A percentile compares a stretch with the other conserved stretches of the same genome.
These are phyloP conservation scores for Ogataea paradorogensis DNA, from an alignment of 805 yeast species.

Conservation along the genomic window DNA sequence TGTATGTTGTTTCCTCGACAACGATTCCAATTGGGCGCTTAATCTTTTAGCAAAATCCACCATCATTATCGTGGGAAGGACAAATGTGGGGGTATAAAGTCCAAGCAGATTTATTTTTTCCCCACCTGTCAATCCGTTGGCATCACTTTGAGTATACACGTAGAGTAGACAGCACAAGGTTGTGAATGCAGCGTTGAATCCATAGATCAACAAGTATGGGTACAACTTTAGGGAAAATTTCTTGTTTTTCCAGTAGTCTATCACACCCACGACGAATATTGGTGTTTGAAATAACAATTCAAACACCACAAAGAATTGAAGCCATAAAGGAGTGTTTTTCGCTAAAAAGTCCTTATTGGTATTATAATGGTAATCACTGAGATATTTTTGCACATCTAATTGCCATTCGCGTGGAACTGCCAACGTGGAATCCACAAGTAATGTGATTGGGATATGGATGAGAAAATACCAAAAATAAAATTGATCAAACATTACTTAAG, in stretches of 20 bases:
- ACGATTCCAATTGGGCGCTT: not conserved
- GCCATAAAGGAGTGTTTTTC: slow-evolving; percentile 59
- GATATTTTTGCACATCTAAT: slow-evolving; percentile 43
- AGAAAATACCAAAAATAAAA: slow-evolving; percentile 34
- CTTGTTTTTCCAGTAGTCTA: slow-evolving; percentile 21
- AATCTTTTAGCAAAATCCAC: slow-evolving; percentile 39
- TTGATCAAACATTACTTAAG: slow-evolving; percentile 18
- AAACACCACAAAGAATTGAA: slow-evolving; percentile 62
- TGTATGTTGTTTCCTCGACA: not conserved
- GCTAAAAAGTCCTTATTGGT: slow-evolving; percentile 69
- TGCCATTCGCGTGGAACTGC: slow-evolving; percentile 56
- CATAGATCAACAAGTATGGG: slow-evolving; percentile 55
- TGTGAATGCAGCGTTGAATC: slow-evolving; percentile 78
- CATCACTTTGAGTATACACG: slow-evolving; percentile 36
- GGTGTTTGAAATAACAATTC: slow-evolving; percentile 82
- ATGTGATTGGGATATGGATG: slow-evolving; percentile 72
- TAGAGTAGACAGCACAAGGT: slow-evolving; percentile 70
- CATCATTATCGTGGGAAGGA: slow-evolving; percentile 60
- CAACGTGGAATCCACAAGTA: slow-evolving; percentile 70
- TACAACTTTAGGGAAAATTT: slow-evolving; percentile 23
- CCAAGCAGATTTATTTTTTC: slow-evolving; percentile 45
- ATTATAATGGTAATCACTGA: slow-evolving; percentile 58
- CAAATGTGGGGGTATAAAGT: slow-evolving; percentile 67
- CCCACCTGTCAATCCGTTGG: slow-evolving; percentile 35
- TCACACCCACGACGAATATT: slow-evolving; percentile 53